Conservation (phyloP, 2,329 filamentous ascomycete genomes). For the Lecanosticta acicola region DNA sequence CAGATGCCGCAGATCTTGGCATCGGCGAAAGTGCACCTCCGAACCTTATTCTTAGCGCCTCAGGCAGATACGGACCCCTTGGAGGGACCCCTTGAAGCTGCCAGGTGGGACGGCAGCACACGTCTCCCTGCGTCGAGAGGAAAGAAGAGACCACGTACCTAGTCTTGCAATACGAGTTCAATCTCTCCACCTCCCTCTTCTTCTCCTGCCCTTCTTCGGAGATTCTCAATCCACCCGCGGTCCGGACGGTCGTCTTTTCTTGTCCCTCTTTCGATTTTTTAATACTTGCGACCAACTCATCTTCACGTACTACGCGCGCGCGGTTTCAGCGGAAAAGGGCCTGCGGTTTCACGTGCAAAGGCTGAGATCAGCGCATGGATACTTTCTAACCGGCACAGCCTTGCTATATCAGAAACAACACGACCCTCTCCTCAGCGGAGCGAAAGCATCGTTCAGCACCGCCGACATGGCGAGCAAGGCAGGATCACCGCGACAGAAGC, state of each 20-base stretch:
- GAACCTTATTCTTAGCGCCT: background rate
- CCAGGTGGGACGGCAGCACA: no score
- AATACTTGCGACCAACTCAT: no score
- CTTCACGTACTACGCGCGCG: no score
- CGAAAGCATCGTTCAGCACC: background rate
- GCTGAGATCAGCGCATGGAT: slow-evolving; percentile 4
- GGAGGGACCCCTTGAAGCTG: background rate
- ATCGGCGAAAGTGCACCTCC: background rate
- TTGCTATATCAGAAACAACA: no score
- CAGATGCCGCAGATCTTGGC: background rate
- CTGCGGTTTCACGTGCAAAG: background rate
- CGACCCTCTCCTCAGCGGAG: no score
- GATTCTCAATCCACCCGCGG: background rate
- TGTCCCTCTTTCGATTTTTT: no score
- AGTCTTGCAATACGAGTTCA: background rate
- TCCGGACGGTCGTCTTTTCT: no score
- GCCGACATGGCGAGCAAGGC: slow-evolving; percentile 20
- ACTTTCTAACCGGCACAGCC: background rate
- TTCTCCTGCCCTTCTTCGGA: slow-evolving; percentile 6
- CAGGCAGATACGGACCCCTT: background rate
- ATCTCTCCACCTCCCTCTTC: slow-evolving; percentile 1
- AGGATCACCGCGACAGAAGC: background rate
- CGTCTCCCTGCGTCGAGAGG: no score
- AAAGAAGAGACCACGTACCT: slow-evolving; percentile 6
- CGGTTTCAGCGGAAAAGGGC: background rate